A percentile compares a stretch with the other conserved stretches of the same genome.
phyloP scores from a whole-genome alignment of 2,329 filamentous ascomycete species.

The Pestalotiopsis sp. region DNA sequence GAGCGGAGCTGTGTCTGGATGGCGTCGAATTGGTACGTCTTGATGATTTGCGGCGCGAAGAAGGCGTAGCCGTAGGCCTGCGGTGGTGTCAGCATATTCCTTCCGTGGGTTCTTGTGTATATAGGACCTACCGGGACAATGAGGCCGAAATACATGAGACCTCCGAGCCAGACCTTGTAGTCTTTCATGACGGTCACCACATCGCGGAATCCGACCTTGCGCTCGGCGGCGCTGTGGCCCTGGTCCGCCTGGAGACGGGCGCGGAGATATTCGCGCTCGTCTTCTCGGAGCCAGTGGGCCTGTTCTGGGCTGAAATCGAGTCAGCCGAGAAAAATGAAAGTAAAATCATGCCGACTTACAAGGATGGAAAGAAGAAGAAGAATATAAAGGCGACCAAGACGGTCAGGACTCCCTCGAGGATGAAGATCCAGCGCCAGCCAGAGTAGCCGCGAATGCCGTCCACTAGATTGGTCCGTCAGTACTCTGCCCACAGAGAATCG shows the following conservation, averaged over 20 bases:
- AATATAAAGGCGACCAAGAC: conserved; percentile 48
- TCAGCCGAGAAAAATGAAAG: neutral
- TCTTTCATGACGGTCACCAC: conserved; percentile 69
- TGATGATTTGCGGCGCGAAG: conserved; percentile 73
- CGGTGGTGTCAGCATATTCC: neutral
- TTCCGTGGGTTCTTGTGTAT: neutral
- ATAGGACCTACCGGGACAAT: conserved; percentile 57
- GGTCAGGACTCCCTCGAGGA: conserved; percentile 42
- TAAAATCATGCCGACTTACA: conserved; percentile 38
- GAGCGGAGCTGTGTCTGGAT: conserved; percentile 61
- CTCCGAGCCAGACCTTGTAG: conserved; percentile 72
- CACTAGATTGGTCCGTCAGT: conserved; percentile 50
- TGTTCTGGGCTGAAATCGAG: conserved; percentile 58
- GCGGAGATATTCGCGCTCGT: conserved; percentile 68
- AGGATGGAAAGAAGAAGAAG: conserved; percentile 72
- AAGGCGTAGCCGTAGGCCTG: conserved; percentile 74
- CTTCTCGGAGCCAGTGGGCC: conserved; percentile 70
- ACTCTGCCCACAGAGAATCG: neutral
- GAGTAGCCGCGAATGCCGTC: conserved; percentile 66
- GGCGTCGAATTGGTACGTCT: conserved; percentile 62
- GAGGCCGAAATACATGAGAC: conserved; percentile 80
- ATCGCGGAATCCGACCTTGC: conserved; percentile 60
- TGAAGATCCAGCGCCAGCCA: conserved; percentile 74
- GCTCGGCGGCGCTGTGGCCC: conserved; percentile 65
- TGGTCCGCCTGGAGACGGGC: conserved; percentile 69